Evolutionary conservation across 495 filamentous ascomycete species (phyloP).

Genomic region (Venustampulla echinocandica): DNA sequence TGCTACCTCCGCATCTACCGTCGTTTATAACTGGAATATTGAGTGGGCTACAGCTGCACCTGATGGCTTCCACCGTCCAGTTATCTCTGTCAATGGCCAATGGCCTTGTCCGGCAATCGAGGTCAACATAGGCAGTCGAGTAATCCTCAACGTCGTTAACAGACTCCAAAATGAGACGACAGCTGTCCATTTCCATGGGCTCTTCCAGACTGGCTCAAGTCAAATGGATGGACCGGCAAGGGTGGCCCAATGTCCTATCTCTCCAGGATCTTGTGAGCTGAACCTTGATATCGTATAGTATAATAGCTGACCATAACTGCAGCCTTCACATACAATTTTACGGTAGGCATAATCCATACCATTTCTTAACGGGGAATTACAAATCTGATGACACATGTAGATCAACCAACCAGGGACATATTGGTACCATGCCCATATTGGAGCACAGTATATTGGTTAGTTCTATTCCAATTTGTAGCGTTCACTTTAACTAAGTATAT

Average conservation of each 20-base stretch:
- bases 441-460: slow-evolving; percentile 14
- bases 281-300: not conserved
- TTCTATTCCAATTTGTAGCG: not conserved
- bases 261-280: slow-evolving; percentile 27
- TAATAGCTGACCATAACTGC: slow-evolving; percentile 31
- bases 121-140: slow-evolving; percentile 56
- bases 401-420: slow-evolving; percentile 13
- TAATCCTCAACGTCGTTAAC: slow-evolving; percentile 64
- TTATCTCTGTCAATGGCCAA: slow-evolving; percentile 68
- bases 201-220: slow-evolving; percentile 53
- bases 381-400: too few relatives aligned
- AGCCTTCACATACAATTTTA: slow-evolving; percentile 49
- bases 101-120: slow-evolving; percentile 68
- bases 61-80: slow-evolving; percentile 59
- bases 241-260: slow-evolving; percentile 46
- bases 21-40: slow-evolving; percentile 62
- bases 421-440: slow-evolving; percentile 18
- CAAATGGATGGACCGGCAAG: slow-evolving; percentile 54
- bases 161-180: slow-evolving; percentile 59
- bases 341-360: not conserved
- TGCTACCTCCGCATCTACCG: not conserved
- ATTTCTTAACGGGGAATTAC: too few relatives aligned
- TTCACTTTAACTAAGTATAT: not conserved
- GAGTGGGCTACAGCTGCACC: slow-evolving; percentile 64
- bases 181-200: slow-evolving; percentile 54